Evolutionary conservation across 805 yeast species (phyloP), one percentile per base, ranked within the genome.

Genomic region (Candida schatavii): DNA sequence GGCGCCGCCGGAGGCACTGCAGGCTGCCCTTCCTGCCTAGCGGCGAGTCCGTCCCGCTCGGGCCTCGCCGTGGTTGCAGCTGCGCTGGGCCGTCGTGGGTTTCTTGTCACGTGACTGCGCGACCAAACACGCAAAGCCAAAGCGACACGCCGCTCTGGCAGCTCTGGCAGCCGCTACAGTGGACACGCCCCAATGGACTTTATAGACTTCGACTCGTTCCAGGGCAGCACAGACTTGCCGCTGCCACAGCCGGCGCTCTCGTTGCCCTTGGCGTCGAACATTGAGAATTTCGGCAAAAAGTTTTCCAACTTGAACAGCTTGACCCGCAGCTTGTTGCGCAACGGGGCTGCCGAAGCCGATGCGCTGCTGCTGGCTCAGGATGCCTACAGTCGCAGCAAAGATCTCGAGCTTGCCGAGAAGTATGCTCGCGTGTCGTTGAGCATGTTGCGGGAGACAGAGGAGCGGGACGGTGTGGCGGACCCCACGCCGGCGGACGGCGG

Each of bases 401-500:
- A 48, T 39, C 37, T 46, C 28, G 47, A 44, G 33, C 32, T 57
- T 22, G 77, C 81, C 2, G 70, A 68, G 39, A 71, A 70, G 43
- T 78, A 78, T 49, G 84, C 83, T 0, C 49, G 62, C 35, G 45
- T 68, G 27, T 73, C 83, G 0, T 49, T 78, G 32, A 62, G 61
- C 17, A 52, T 77, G 45, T 52, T 67, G 14, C 19, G 26, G 5
- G 43, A 36, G 2, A 14, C 35, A 10, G 27, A 21, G 22, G 23
- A 21, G 4, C 20, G 32, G 6, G 13, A 25, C 13, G 28, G 28
- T 25, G 14, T 17, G 6, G 17, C 17, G 7, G 10, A 23, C 10
- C 27, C 27, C 7, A 11, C 7, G 27, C 27, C 27, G 27, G 27
- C 27, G 10, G 27, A 23, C 11, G 10, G 7, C 10, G 27, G 7